phyloP scores from a whole-genome alignment of 805 yeast genomes.

The Ogataea degrootiae region DNA sequence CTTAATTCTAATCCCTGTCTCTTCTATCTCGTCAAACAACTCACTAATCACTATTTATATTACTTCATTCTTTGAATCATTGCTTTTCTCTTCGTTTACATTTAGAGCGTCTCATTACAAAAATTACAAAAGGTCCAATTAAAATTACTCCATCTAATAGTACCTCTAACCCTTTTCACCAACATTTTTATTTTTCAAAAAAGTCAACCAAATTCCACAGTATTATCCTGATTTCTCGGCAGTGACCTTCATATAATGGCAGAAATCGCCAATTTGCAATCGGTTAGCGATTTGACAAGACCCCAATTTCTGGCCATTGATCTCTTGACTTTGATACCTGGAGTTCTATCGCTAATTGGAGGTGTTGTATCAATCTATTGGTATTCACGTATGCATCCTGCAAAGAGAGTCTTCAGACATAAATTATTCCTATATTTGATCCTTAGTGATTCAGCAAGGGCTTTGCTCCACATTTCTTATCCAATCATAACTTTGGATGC shows the following conservation, averaged over 20 bases:
- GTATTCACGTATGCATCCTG: conserved; percentile 13
- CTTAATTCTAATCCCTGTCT: no score
- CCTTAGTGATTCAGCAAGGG: conserved; percentile 9
- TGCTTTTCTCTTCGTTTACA: no score
- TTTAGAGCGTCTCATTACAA: no score
- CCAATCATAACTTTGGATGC: conserved; percentile 12
- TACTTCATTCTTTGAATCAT: no score
- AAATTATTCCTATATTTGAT: conserved; percentile 11
- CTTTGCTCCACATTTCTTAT: conserved; percentile 9
- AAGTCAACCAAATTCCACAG: not conserved
- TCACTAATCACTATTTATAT: no score
- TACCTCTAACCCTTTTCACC: no score
- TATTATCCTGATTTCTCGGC: not conserved
- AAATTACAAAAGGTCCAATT: no score
- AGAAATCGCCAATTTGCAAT: not conserved
- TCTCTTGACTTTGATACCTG: conserved; percentile 11
- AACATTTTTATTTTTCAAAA: no score
- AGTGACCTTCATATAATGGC: not conserved
- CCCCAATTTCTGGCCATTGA: conserved; percentile 5
- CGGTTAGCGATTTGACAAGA: conserved; percentile 2
- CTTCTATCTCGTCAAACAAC: no score
- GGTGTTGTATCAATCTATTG: conserved; percentile 15
- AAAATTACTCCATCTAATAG: no score
- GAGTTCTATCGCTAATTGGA: conserved; percentile 9
- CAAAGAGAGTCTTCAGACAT: conserved; percentile 14